Percentiles rank a stretch among this genome's conserved stretches.
These are phyloP conservation scores for Kluyveromyces sp. DNA, from an alignment of 1,139 yeast species.

Conservation along the genomic window DNA sequence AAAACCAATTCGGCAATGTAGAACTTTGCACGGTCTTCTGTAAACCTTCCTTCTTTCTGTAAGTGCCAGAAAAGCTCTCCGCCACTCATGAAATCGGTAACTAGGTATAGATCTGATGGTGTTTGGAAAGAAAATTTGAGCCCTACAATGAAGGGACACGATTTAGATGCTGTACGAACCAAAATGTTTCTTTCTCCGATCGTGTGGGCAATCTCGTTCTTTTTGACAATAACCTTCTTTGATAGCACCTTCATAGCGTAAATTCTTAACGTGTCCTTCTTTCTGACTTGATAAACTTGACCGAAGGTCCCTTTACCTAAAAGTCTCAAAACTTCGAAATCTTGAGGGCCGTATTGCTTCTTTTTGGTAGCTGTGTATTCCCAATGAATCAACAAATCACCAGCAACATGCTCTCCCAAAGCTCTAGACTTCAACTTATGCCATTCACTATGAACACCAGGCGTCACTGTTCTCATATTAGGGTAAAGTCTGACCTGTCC, in stretches of 20 bases:
- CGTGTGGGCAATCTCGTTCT: constrained; percentile 95
- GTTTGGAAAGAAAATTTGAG: constrained; percentile 94
- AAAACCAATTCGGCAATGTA: constrained; percentile 91
- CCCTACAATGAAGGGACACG: constrained; percentile 87
- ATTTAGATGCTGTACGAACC: constrained; percentile 81
- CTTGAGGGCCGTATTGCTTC: constrained; percentile 84
- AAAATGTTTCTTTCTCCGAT: constrained; percentile 93
- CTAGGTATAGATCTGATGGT: constrained; percentile 81
- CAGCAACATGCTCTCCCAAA: constrained; percentile 68
- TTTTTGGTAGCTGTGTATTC: constrained; percentile 64
- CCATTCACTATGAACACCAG: constrained; percentile 50
- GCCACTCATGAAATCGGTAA: constrained; percentile 96
- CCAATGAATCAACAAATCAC: constrained; percentile 69
- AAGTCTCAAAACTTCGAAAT: constrained; percentile 82
- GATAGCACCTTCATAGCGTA: constrained; percentile 96
- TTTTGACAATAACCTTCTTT: constrained; percentile 89
- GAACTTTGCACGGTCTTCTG: constrained; percentile 89
- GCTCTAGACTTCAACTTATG: constrained; percentile 64
- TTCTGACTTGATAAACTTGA: constrained; percentile 90
- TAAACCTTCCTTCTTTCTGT: constrained; percentile 89
- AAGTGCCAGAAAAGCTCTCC: constrained; percentile 97
- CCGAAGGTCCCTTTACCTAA: constrained; percentile 97
- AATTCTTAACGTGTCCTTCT: constrained; percentile 78
- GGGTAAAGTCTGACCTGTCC: constrained; percentile 80
- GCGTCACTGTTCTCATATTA: constrained; percentile 37